Evolutionary conservation across 805 yeast species (phyloP).

Genomic region (Saccharomycopsis javanensis): DNA sequence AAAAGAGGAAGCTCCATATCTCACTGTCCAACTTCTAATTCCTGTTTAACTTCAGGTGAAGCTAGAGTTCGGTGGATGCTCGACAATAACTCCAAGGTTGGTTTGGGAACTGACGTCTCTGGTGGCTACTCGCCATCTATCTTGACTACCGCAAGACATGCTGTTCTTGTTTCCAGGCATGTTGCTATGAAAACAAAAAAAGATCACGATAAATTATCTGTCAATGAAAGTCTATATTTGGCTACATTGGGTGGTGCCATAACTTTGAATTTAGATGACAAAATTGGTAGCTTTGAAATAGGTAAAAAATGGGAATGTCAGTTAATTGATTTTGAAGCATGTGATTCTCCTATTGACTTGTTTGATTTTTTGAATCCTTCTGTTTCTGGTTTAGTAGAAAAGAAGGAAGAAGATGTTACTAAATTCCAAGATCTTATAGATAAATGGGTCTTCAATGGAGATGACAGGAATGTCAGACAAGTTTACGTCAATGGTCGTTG

Average conservation of each 20-base stretch:
- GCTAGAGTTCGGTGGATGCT: slow-evolving; percentile 68
- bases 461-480: neutral
- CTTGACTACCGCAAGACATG: slow-evolving; percentile 56
- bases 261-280: slow-evolving; percentile 46
- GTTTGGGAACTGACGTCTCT: slow-evolving; percentile 71
- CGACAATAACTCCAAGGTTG: slow-evolving; percentile 56
- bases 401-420: neutral
- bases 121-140: slow-evolving; percentile 66
- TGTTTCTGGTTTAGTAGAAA: neutral
- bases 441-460: neutral
- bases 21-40: slow-evolving; percentile 37
- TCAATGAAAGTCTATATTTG: slow-evolving; percentile 64
- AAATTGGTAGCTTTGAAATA: slow-evolving; percentile 57
- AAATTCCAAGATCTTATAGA: neutral
- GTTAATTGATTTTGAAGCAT: slow-evolving; percentile 49
- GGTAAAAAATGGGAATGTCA: slow-evolving; percentile 84
- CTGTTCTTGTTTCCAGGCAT: slow-evolving; percentile 60
- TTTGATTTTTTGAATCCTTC: slow-evolving; percentile 35
- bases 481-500: neutral
- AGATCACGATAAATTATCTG: slow-evolving; percentile 40
- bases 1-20: neutral
- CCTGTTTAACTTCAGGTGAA: slow-evolving; percentile 81
- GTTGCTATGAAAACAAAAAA: slow-evolving; percentile 45
- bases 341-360: slow-evolving; percentile 54
- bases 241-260: slow-evolving; percentile 87